Conservation (phyloP, 495 filamentous ascomycete genomes). For the Hyaloscypha variabilis region DNA sequence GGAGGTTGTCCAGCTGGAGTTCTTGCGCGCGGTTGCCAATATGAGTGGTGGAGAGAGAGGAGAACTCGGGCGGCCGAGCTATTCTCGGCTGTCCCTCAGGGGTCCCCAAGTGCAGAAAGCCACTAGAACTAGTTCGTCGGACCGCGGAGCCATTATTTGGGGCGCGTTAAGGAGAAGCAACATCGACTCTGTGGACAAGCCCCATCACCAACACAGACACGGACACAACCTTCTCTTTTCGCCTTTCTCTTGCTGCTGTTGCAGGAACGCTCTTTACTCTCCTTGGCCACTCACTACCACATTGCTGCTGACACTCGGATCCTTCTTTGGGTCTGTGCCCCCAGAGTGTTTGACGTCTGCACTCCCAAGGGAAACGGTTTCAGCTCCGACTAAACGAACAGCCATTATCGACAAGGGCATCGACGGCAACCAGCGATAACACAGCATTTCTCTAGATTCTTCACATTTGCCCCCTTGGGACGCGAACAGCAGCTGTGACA, state of each 20-base stretch:
- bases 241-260: background rate
- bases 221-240: background rate
- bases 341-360: constrained; percentile 21
- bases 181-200: background rate
- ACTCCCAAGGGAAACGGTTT: constrained; percentile 21
- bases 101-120: background rate
- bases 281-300: background rate
- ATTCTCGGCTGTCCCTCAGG: constrained; percentile 3
- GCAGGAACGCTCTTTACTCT: constrained; percentile 9
- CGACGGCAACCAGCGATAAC: constrained; percentile 4
- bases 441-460: constrained; percentile 16
- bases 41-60: background rate
- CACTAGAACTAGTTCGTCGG: background rate
- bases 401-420: constrained; percentile 20
- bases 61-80: background rate
- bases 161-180: constrained; percentile 1
- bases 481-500: background rate
- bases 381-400: constrained; percentile 23
- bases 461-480: constrained; percentile 1
- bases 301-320: background rate
- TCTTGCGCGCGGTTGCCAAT: background rate
- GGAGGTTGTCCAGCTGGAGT: background rate
- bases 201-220: background rate
- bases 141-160: background rate
- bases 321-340: constrained; percentile 5